Evolutionary conservation across 345 rosid species (phyloP), one percentile per base, ranked within the genome.

Genomic region (Salix arbutifolia): DNA sequence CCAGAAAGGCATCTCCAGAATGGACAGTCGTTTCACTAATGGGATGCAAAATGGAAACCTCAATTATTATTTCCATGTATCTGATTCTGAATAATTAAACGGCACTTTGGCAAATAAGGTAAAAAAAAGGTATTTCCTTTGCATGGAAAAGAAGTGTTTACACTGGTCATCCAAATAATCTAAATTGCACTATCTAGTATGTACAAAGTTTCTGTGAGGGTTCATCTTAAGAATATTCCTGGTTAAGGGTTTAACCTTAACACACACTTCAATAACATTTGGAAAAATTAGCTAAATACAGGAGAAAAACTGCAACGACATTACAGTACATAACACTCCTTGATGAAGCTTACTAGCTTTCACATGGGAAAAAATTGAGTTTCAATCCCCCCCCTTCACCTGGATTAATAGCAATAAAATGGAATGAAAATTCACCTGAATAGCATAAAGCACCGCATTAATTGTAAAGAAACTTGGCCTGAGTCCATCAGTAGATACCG

Each of bases 401-500:
- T 18, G 16, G 50, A 67, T 21, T 21, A 67, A 72, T 58, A 74
- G 65, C 16, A 33, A 72, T 65, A 80, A 33, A 67, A 72, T 46
- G 72, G 46, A 80, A 9, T 66, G 58, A 74, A 66, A 82, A 13
- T 80, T 87, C 88, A 94, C 98, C 97, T 94, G 98, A 87, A 91
- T 76, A 2, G 84, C 84, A 82, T 93, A 93, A 28, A 89, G 87
- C 72, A 90, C 85, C 0, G 90, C 95, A 85, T 93, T 93, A 18
- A 93, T 84, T 61, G 91, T 89, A 73, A 83, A 89, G 90, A 91
- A 93, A 82, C 91, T 88, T n/a, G 89, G 91, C 74, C 94, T 89
- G 46, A 93, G 86, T 80, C 93, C 91, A 87, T 93, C 98, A 35
- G 98, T 91, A 10, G 97, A 90, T 69, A 88, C 86, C 1, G 91